A percentile compares a stretch with the other conserved stretches of the same genome.
Conservation (phyloP, 2,329 filamentous ascomycete genomes). For the Cladorrhinum sp. region DNA sequence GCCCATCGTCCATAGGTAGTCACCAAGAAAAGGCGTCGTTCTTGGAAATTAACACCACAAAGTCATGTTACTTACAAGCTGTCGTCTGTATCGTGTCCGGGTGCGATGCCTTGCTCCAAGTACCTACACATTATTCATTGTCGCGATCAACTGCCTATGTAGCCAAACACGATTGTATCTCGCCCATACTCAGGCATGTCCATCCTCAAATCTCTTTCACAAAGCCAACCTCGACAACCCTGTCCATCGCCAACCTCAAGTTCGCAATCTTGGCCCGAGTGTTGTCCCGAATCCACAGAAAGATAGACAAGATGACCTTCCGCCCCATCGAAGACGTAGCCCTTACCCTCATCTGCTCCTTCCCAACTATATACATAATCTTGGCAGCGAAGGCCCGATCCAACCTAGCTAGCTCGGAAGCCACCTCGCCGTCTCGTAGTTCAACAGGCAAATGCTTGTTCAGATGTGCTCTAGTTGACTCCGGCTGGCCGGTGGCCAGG, state of each 20-base stretch:
- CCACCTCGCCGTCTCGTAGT: conserved; percentile 17
- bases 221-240: conserved; percentile 66
- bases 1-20: too few relatives aligned
- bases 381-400: conserved; percentile 21
- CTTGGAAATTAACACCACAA: too few relatives aligned
- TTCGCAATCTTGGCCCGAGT: conserved; percentile 64
- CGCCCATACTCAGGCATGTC: too few relatives aligned
- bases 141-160: not conserved
- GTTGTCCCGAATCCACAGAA: conserved; percentile 65
- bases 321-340: conserved; percentile 37
- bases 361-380: conserved; percentile 51
- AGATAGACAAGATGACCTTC: conserved; percentile 48
- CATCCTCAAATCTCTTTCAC: conserved; percentile 60
- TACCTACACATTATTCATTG: too few relatives aligned
- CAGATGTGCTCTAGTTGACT: not conserved
- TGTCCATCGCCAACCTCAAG: conserved; percentile 56
- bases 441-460: conserved; percentile 11
- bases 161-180: too few relatives aligned
- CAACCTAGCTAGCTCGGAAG: conserved; percentile 18
- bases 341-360: conserved; percentile 55
- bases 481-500: not conserved
- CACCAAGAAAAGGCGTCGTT: too few relatives aligned
- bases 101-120: too few relatives aligned
- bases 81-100: too few relatives aligned
- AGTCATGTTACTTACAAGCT: too few relatives aligned